Evolutionary conservation across 1,284 basidiomycete species (phyloP), one percentile per base, ranked within the genome.

Genomic region (Fomitopsis schrenkii): DNA sequence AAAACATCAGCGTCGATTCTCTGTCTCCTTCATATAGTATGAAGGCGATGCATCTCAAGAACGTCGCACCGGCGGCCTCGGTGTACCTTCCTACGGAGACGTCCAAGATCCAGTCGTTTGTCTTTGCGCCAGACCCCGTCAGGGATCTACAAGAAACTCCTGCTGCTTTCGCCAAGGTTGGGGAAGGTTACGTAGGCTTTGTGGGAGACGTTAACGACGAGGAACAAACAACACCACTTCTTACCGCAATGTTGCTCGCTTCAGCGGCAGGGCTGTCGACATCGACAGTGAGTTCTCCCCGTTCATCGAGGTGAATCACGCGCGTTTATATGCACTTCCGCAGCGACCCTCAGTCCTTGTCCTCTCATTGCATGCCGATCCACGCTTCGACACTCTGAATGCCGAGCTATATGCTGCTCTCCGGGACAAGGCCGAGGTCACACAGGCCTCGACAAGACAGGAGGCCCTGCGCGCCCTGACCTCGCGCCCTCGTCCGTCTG

Each of bases 231-330:
- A 60, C 61, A 12, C 42, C 40, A 2, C 41, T 65, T 1, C 46
- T 66, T n/a, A 5, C 63, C 4, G 60, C 57, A 9, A 68, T 68
- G 66, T 64, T 63, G 45, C 58, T 64, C 22, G 30, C 59, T 15
- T 35, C 40, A 30, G 12, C 15, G 12, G 19, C 22, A 14, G 45
- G 26, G n/a, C 42, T 30, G 19, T 28, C 48, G 7, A 54, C 58
- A 22, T 59, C 57, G n/a, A 36, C n/a, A 0, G 58, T 59, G 14
- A 15, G 46, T 22, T n/a, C 41, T 3, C 10, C 5, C 7, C 42
- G 28, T 9, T 8, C 12, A 33, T 33, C 14, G 5, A 40, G 9
- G 14, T 17, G 28, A 8, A 33, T 10, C 3, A 28, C 14, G 8
- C 12, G 12, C 19, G 19, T 33, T 9, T 30, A 45, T 1, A 26